phyloP scores from a whole-genome alignment of 169 alveolate genomes.

The Haemoproteus tartakovskyi region DNA sequence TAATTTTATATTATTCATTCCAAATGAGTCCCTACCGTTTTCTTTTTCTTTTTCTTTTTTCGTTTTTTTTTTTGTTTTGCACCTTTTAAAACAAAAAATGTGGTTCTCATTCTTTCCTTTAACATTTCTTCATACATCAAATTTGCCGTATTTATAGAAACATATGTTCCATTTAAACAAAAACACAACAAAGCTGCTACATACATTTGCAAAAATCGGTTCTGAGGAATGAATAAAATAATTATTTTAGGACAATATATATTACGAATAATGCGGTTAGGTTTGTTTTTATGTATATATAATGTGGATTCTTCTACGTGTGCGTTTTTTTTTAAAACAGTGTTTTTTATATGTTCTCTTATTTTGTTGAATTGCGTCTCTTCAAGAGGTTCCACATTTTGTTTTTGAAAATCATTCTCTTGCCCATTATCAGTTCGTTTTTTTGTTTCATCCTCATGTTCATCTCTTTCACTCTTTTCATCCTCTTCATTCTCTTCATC shows the following conservation, averaged over 20 bases:
- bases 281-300: conserved; percentile 26
- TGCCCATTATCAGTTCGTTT: background rate
- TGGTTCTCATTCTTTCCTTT: conserved; percentile 17
- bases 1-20: background rate
- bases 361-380: conserved; percentile 1
- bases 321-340: conserved; percentile 4
- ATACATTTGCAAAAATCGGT: conserved; percentile 21
- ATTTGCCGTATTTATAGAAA: conserved; percentile 11
- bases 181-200: conserved; percentile 27
- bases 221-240: conserved; percentile 45
- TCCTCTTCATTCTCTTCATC: background rate
- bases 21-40: too few species aligned
- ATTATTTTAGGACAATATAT: conserved; percentile 26
- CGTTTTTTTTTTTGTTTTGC: background rate
- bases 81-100: background rate
- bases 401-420: background rate
- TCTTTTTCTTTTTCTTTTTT: background rate
- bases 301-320: conserved; percentile 10
- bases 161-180: conserved; percentile 14
- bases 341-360: background rate
- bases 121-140: conserved; percentile 7
- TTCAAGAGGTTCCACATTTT: background rate
- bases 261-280: conserved; percentile 4
- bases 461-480: background rate
- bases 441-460: background rate